A percentile compares a stretch with the other conserved stretches of the same genome.
phyloP scores from a whole-genome alignment of 257 asterid species.

The Solanum ahanhuiri region DNA sequence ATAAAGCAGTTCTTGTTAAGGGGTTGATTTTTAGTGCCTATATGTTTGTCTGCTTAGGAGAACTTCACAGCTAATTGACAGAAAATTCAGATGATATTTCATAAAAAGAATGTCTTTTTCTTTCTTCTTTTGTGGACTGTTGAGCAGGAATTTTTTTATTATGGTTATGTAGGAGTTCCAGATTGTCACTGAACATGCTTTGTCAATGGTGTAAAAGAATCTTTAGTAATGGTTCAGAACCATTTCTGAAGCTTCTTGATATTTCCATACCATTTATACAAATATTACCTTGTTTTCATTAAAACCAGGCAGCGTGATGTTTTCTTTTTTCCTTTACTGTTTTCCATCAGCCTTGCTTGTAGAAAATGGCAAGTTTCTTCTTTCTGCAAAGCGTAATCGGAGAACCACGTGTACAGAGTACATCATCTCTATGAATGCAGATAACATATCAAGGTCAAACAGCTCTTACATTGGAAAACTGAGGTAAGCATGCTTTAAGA shows the following conservation, averaged over 20 bases:
- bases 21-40: not conserved
- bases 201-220: not conserved
- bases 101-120: not conserved
- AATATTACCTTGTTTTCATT: not conserved
- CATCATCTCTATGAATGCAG: conserved; percentile 71
- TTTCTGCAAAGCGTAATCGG: conserved; percentile 74
- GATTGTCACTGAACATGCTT: not conserved
- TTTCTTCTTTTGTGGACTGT: not conserved
- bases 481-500: conserved; percentile 31
- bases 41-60: not conserved
- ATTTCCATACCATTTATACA: not conserved
- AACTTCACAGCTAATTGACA: not conserved
- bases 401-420: conserved; percentile 78
- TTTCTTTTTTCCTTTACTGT: not conserved
- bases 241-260: not conserved
- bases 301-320: not conserved
- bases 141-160: not conserved
- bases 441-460: conserved; percentile 61
- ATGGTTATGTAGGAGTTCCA: not conserved
- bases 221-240: not conserved
- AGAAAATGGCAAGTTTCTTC: conserved; percentile 85
- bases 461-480: conserved; percentile 67
- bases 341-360: conserved; percentile 57
- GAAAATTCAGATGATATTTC: not conserved
- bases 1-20: not conserved